phyloP scores from a whole-genome alignment of 371 early-diverging fungal species.

The Parasitella parasitica region DNA sequence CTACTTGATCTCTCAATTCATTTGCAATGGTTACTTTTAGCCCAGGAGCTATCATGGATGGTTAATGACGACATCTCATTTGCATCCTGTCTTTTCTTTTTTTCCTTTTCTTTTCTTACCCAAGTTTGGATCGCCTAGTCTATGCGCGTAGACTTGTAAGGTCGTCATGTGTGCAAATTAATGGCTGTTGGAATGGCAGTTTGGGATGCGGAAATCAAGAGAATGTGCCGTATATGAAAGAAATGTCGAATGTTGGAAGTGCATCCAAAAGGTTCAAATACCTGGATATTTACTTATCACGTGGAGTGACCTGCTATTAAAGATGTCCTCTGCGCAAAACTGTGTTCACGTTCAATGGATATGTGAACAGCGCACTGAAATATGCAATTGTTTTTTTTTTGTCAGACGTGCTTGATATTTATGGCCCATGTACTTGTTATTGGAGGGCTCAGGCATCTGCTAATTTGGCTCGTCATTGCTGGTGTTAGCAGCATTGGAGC shows the following conservation, averaged over 20 bases:
- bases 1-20: conserved; percentile 90
- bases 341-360: too few relatives aligned
- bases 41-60: conserved; percentile 34
- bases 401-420: too few relatives aligned
- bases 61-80: background rate
- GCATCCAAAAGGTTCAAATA: background rate
- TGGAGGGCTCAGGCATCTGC: too few relatives aligned
- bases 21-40: conserved; percentile 84
- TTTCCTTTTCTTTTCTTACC: too few relatives aligned
- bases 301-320: background rate
- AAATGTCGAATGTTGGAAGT: background rate
- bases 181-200: too few relatives aligned
- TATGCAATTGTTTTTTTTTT: too few relatives aligned
- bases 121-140: conserved; percentile 64
- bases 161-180: conserved; percentile 52
- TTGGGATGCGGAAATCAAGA: background rate
- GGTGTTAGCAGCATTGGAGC: too few relatives aligned
- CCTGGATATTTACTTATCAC: conserved; percentile 2
- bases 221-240: background rate
- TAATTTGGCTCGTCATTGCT: too few relatives aligned
- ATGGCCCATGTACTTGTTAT: too few relatives aligned
- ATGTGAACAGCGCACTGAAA: too few relatives aligned
- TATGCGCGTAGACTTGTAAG: conserved; percentile 67
- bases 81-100: background rate
- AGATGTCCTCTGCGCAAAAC: background rate